phyloP scores from a whole-genome alignment of 208 protist species.

The Blastocrithidia nonstop region DNA sequence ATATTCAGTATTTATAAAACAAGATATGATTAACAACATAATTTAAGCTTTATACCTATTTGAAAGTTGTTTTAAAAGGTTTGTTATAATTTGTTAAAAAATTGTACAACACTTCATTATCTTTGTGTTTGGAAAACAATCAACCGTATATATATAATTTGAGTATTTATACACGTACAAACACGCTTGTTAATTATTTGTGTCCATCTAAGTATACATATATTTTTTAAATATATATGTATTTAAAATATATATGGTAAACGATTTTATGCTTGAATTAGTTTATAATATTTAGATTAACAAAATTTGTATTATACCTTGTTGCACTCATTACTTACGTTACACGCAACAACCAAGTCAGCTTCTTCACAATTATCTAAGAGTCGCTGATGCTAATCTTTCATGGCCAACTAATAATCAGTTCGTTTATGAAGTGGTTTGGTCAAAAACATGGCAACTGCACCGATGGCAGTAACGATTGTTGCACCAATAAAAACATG shows the following conservation, averaged over 20 bases:
- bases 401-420: constrained; percentile 27
- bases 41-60: not conserved
- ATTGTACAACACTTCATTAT: too few relatives aligned
- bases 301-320: too few relatives aligned
- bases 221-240: not conserved
- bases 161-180: too few relatives aligned
- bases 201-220: not conserved
- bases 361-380: too few relatives aligned
- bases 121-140: too few relatives aligned
- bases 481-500: constrained; percentile 42
- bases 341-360: too few relatives aligned
- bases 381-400: not conserved
- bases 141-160: too few relatives aligned
- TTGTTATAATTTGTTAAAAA: not conserved
- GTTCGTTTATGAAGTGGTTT: constrained; percentile 20
- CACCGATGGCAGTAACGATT: constrained; percentile 34
- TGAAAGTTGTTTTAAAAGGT: not conserved
- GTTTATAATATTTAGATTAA: too few relatives aligned
- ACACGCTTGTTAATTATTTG: not conserved
- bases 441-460: constrained; percentile 18
- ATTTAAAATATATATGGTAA: not conserved
- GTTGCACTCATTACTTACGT: too few relatives aligned
- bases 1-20: not conserved
- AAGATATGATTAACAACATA: not conserved
- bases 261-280: too few relatives aligned